A percentile compares a stretch with the other conserved stretches of the same genome.
These are phyloP conservation scores for Orbilia ellipsospora DNA, from an alignment of 2,329 filamentous ascomycete genomes.

Conservation along the genomic window DNA sequence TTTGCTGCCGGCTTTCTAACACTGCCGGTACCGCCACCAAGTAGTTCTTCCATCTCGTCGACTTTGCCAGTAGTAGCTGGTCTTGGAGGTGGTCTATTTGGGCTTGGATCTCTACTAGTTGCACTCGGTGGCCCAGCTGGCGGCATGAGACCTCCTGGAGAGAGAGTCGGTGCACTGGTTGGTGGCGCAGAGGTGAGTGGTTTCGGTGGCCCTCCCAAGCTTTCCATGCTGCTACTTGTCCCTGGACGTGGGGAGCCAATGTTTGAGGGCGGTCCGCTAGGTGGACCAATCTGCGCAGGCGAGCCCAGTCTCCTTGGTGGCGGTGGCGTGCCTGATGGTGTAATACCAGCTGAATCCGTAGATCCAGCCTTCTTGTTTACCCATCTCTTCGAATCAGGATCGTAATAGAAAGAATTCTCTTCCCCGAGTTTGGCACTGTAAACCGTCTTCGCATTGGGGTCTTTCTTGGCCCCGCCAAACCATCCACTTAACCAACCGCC, in stretches of 20 bases:
- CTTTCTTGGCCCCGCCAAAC: constrained; percentile 75
- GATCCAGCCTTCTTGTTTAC: constrained; percentile 90
- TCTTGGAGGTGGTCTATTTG: constrained; percentile 74
- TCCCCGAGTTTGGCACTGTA: constrained; percentile 88
- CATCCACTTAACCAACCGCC: constrained; percentile 81
- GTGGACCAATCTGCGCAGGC: constrained; percentile 50
- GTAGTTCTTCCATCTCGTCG: constrained; percentile 92
- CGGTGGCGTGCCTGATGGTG: constrained; percentile 76
- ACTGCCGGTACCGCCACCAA: constrained; percentile 72
- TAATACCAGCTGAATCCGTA: constrained; percentile 69
- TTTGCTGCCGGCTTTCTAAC: constrained; percentile 69
- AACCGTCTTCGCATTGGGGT: constrained; percentile 71
- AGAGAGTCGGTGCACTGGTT: constrained; percentile 11
- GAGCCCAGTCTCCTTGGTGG: constrained; percentile 71
- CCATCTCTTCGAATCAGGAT: constrained; percentile 97
- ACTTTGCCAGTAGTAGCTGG: constrained; percentile 86
- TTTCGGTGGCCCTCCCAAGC: constrained; percentile 17
- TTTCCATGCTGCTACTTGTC: constrained; percentile 35
- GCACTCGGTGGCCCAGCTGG: constrained; percentile 61
- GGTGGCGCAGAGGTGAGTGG: constrained; percentile 50
- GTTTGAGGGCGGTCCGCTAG: constrained; percentile 39
- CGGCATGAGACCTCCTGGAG: constrained; percentile 57
- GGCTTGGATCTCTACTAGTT: constrained; percentile 61
- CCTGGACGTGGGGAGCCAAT: constrained; percentile 32
- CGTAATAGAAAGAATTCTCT: constrained; percentile 90